phyloP scores from a whole-genome alignment of 1,139 yeast species.

The Sugiyamaella neomexicana region DNA sequence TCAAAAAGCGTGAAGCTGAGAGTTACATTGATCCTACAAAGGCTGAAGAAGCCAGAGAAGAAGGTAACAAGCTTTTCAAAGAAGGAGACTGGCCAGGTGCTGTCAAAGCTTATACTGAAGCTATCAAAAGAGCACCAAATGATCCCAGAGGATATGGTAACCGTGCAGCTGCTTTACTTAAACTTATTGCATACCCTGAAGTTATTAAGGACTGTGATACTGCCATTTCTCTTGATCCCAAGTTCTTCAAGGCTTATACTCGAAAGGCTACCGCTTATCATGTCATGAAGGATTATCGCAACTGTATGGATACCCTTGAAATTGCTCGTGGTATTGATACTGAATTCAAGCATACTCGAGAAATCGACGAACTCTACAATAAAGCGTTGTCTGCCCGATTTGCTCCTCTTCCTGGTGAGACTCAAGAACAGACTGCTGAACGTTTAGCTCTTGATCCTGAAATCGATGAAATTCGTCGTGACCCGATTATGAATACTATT shows the following conservation, averaged over 20 bases:
- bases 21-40: constrained; percentile 84
- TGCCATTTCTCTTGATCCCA: constrained; percentile 87
- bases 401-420: constrained; percentile 80
- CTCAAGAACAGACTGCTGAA: constrained; percentile 92
- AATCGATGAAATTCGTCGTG: constrained; percentile 84
- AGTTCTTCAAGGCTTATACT: constrained; percentile 89
- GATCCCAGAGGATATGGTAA: constrained; percentile 97
- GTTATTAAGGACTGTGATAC: constrained; percentile 88
- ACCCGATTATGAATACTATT: constrained; percentile 96
- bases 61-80: constrained; percentile 86
- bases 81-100: constrained; percentile 97
- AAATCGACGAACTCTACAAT: constrained; percentile 78
- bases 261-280: constrained; percentile 95
- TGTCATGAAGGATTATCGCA: constrained; percentile 83
- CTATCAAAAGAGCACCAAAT: constrained; percentile 92
- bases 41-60: constrained; percentile 92
- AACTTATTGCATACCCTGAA: constrained; percentile 95
- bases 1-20: constrained; percentile 73
- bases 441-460: constrained; percentile 93
- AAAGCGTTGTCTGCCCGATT: constrained; percentile 82
- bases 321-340: constrained; percentile 74
- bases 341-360: constrained; percentile 62
- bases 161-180: constrained; percentile 95
- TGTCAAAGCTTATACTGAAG: constrained; percentile 90
- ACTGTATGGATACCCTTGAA: constrained; percentile 78